Evolutionary conservation across 202 grass and related monocot genomes (phyloP), one percentile per base, ranked within the genome.

Genomic region (Hordeum pubiflorum): DNA sequence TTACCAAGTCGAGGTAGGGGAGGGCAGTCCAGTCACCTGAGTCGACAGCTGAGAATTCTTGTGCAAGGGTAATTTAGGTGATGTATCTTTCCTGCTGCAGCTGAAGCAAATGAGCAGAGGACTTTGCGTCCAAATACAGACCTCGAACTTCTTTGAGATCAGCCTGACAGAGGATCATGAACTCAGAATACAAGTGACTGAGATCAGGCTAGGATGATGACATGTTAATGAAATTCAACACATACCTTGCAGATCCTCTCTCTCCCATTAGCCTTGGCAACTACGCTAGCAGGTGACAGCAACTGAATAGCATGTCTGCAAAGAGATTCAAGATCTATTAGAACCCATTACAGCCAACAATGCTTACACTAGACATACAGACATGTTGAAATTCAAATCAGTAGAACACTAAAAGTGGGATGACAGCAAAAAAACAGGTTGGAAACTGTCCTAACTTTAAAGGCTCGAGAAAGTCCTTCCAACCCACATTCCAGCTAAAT

Each of bases 241-340:
- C 11, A 78, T 89, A 96, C 96, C 90, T 99, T 99, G 91, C 78
- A 91, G 31, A 99, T 99, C 79, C 90, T 99, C 12, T 99, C 96
- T 84, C 92, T 88, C 77, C 96, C 92, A 72, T 96, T 96, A 57
- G 83, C 79, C 75, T 93, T 99, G n/a, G 90, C 86, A 33, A 93
- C 75, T 59, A 99, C 72, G 26, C 81, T 99, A 44, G 96, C 92
- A 60, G 96, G 90, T 56, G 92, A 99, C 63, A 91, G 80, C 66
- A 96, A 76, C 87, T 93, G 92, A 83, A 96, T 99, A 60, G 90
- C 85, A 96, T 99, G 92, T 77, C 96, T 93, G 72, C 27, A 67
- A 61, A 81, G 10, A 61, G 13, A 89, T 79, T 29, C 9, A 79
- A 33, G 22, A 84, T 75, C 4, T 67, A 65, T 79, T 59, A 68